Conservation (phyloP, 805 yeast genomes). For the Grigorovia transvaalensis region DNA sequence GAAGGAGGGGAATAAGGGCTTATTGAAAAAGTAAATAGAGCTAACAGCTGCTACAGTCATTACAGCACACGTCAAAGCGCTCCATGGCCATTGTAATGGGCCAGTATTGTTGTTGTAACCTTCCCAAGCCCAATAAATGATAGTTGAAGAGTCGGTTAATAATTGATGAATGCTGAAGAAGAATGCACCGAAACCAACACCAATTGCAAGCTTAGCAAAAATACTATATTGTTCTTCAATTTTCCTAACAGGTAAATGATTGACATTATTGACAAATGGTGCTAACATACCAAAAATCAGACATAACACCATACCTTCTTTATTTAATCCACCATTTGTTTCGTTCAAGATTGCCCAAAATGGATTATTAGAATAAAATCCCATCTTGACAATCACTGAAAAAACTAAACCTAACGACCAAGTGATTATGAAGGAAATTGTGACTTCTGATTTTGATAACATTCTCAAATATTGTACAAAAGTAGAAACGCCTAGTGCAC, state of each 20-base stretch:
- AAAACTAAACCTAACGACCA: constrained; percentile 54
- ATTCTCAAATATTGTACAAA: constrained; percentile 44
- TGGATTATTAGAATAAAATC: constrained; percentile 80
- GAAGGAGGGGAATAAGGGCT: constrained; percentile 18
- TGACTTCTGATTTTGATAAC: constrained; percentile 24
- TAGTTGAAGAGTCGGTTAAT: constrained; percentile 73
- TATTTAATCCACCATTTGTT: constrained; percentile 79
- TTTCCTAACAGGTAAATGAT: constrained; percentile 4
- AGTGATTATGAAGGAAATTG: constrained; percentile 14
- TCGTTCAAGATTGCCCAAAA: constrained; percentile 91
- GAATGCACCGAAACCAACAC: constrained; percentile 67
- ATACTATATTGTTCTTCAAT: constrained; percentile 1
- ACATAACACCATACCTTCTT: constrained; percentile 38
- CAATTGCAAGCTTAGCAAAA: constrained; percentile 17
- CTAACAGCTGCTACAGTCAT: constrained; percentile 46
- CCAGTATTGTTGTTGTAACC: constrained; percentile 83
- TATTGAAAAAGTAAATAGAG: constrained; percentile 11
- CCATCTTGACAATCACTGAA: constrained; percentile 66
- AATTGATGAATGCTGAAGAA: constrained; percentile 63
- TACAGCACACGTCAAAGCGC: constrained; percentile 51
- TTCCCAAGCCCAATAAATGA: constrained; percentile 93
- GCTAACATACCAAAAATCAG: constrained; percentile 55
- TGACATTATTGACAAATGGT: constrained; percentile 28
- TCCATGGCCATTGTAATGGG: constrained; percentile 60
- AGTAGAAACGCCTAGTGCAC: constrained; percentile 50